These are phyloP conservation scores for Atkinsonella hypoxylon DNA, from an alignment of 2,329 filamentous ascomycete species.

Conservation along the genomic window DNA sequence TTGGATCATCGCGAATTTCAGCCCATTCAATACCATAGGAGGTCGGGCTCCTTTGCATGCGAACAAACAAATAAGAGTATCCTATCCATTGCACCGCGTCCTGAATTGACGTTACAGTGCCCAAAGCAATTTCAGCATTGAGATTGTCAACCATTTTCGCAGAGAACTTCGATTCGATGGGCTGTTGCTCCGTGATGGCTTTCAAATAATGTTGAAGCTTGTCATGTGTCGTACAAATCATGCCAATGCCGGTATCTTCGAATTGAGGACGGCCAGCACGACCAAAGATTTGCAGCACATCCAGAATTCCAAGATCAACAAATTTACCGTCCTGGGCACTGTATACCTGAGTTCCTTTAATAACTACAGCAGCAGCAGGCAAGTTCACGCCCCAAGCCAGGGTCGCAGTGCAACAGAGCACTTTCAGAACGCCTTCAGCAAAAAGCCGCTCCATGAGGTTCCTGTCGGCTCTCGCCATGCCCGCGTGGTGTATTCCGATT, in stretches of 20 bases:
- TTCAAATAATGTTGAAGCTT: constrained; percentile 83
- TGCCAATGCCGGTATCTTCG: constrained; percentile 93
- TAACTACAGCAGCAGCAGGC: constrained; percentile 89
- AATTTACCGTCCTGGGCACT: constrained; percentile 95
- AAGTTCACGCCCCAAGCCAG: constrained; percentile 98
- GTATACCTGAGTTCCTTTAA: constrained; percentile 96
- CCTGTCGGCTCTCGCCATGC: constrained; percentile 86
- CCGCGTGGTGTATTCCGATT: constrained; percentile 89
- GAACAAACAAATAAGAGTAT: constrained; percentile 93
- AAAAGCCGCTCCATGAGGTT: constrained; percentile 95
- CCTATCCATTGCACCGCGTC: constrained; percentile 97
- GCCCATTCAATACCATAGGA: constrained; percentile 93
- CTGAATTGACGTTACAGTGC: constrained; percentile 85
- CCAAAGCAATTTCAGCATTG: constrained; percentile 87
- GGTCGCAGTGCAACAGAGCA: constrained; percentile 95
- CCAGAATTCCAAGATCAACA: constrained; percentile 87
- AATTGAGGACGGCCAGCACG: constrained; percentile 96
- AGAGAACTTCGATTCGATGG: constrained; percentile 95
- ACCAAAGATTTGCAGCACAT: constrained; percentile 96
- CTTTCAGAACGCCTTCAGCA: constrained; percentile 81
- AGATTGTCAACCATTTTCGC: constrained; percentile 90
- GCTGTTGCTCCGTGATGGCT: constrained; percentile 88
- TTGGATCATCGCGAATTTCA: constrained; percentile 79
- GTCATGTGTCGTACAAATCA: constrained; percentile 95
- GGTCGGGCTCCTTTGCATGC: constrained; percentile 86